Conservation (phyloP, 192 early-diverging fungal species). For the Backusella luteola region DNA sequence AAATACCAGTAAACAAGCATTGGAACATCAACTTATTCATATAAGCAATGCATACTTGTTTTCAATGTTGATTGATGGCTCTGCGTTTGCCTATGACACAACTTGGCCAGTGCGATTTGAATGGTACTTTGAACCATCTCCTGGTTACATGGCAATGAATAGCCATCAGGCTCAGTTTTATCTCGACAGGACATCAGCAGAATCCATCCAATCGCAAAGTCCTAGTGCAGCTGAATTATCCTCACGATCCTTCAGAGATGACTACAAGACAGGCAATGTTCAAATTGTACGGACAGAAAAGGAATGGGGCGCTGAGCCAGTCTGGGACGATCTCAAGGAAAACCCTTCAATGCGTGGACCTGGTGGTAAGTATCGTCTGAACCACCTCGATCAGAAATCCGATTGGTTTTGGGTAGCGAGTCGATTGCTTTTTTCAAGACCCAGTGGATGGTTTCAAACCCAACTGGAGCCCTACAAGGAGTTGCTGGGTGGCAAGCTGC, state of each 20-base stretch:
- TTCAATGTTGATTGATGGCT: conserved; percentile 24
- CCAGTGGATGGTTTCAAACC: conserved; percentile 22
- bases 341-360: neutral
- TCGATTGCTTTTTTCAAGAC: conserved; percentile 25
- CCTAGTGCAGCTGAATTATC: neutral
- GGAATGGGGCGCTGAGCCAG: neutral
- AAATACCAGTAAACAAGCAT: neutral
- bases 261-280: neutral
- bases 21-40: conserved; percentile 17
- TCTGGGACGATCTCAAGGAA: neutral
- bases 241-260: neutral
- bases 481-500: conserved; percentile 22
- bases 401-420: conserved; percentile 34
- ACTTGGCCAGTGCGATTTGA: conserved; percentile 18
- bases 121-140: conserved; percentile 27
- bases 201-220: neutral
- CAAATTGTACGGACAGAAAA: conserved; percentile 8
- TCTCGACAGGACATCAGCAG: conserved; percentile 4
- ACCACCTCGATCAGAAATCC: conserved; percentile 2
- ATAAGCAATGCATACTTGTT: conserved; percentile 24
- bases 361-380: conserved; percentile 15
- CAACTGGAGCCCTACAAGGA: conserved; percentile 17
- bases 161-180: conserved; percentile 25
- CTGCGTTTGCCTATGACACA: conserved; percentile 24
- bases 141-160: conserved; percentile 20